Percentiles rank a stretch among this genome's conserved stretches.
Evolutionary conservation across 2,329 filamentous ascomycete species (phyloP).

Genomic region (Ustulina deusta): DNA sequence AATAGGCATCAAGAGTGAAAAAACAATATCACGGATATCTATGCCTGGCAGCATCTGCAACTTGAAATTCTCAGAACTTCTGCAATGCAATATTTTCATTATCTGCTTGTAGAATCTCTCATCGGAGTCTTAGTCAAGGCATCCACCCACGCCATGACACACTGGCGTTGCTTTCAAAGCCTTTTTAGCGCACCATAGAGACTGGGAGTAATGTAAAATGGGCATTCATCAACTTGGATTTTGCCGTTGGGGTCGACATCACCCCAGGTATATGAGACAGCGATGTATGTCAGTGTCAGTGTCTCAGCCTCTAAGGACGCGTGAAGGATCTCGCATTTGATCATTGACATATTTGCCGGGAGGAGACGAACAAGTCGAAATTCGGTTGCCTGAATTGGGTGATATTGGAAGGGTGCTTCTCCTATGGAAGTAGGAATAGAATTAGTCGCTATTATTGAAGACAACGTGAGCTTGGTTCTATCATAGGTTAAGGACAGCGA

Average conservation of each 20-base stretch:
- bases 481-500: not conserved
- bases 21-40: no score
- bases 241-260: not conserved
- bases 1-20: not conserved
- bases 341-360: slow-evolving; percentile 3
- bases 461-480: not conserved
- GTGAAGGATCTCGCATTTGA: slow-evolving; percentile 31
- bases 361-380: slow-evolving; percentile 16
- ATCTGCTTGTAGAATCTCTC: no score
- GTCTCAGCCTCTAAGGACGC: slow-evolving; percentile 6
- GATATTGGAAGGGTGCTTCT: not conserved
- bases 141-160: slow-evolving; percentile 45
- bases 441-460: not conserved
- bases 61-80: no score
- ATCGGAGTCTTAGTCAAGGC: no score
- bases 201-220: slow-evolving; percentile 36
- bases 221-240: slow-evolving; percentile 8
- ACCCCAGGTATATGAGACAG: slow-evolving; percentile 25
- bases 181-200: slow-evolving; percentile 39
- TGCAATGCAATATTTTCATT: no score
- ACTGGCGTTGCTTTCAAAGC: slow-evolving; percentile 28
- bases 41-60: no score
- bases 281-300: not conserved
- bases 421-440: not conserved
- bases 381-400: not conserved